Conservation (phyloP, 257 asterid genomes). For the Oldenlandia corymbosa region DNA sequence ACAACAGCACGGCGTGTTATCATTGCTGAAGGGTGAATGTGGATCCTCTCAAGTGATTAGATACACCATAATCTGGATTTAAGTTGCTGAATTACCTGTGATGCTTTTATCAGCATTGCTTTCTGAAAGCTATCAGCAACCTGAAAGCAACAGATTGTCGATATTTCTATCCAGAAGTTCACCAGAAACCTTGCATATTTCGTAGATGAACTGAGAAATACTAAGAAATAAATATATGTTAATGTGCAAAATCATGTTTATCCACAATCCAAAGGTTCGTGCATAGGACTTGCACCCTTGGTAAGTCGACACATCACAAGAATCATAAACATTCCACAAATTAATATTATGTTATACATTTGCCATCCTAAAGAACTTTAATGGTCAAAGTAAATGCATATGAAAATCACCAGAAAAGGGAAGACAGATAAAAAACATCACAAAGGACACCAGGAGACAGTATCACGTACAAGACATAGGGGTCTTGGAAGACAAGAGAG, state of each 20-base stretch:
- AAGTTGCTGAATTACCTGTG: slow-evolving; percentile 44
- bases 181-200: not conserved
- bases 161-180: not conserved
- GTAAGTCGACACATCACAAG: slow-evolving; percentile 10
- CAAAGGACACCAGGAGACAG: slow-evolving; percentile 5
- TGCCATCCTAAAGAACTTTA: not conserved
- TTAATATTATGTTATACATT: not conserved
- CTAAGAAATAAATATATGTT: no score
- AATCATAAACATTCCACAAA: slow-evolving; percentile 5
- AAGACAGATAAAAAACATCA: not conserved
- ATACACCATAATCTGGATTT: no score
- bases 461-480: slow-evolving; percentile 51
- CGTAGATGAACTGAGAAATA: not conserved
- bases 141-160: slow-evolving; percentile 28
- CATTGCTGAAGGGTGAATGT: not conserved
- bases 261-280: slow-evolving; percentile 46
- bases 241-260: no score
- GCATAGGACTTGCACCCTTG: slow-evolving; percentile 43
- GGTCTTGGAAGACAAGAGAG: slow-evolving; percentile 39
- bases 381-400: no score
- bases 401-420: not conserved
- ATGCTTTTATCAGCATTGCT: slow-evolving; percentile 76
- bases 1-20: not conserved
- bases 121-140: slow-evolving; percentile 83
- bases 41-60: not conserved